phyloP scores from a whole-genome alignment of 2,329 filamentous ascomycete genomes.

The Tolypocladium tundrense region DNA sequence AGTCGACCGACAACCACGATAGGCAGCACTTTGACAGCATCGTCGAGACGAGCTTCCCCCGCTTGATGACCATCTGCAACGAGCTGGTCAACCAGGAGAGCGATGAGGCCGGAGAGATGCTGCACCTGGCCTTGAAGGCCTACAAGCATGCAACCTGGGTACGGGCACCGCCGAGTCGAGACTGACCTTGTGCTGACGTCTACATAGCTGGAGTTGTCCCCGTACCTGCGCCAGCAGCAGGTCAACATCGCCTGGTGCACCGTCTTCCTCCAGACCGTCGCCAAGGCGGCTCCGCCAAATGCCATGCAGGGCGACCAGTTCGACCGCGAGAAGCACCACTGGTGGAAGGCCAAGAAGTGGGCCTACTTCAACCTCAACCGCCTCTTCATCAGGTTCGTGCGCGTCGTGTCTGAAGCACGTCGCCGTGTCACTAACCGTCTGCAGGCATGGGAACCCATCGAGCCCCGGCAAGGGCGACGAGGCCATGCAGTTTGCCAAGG shows the following conservation, averaged over 20 bases:
- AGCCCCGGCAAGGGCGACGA: constrained; percentile 66
- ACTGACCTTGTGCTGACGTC: not conserved
- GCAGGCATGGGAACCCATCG: constrained; percentile 79
- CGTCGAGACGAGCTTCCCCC: constrained; percentile 81
- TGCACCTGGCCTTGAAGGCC: constrained; percentile 87
- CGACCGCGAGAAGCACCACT: constrained; percentile 88
- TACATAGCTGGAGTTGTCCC: constrained; percentile 78
- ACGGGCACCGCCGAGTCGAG: constrained; percentile 1
- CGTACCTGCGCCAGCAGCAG: constrained; percentile 66
- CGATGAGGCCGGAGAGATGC: constrained; percentile 91
- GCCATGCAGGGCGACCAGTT: constrained; percentile 76
- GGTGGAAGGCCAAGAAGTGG: constrained; percentile 99
- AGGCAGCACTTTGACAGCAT: constrained; percentile 89
- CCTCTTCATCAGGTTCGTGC: constrained; percentile 71
- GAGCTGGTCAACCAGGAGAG: constrained; percentile 84
- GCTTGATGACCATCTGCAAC: constrained; percentile 76
- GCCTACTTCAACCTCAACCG: constrained; percentile 96
- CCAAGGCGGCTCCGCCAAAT: constrained; percentile 69
- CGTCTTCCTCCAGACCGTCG: constrained; percentile 81
- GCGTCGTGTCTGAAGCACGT: not conserved
- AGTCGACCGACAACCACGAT: constrained; percentile 63
- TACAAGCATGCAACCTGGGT: constrained; percentile 99
- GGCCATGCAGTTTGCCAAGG: constrained; percentile 74
- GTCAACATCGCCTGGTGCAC: constrained; percentile 94
- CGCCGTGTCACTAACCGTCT: not conserved